Evolutionary conservation across 2,329 filamentous ascomycete genomes (phyloP), one percentile per base, ranked within the genome.

Genomic region (Clarireedia homoeocarpa): DNA sequence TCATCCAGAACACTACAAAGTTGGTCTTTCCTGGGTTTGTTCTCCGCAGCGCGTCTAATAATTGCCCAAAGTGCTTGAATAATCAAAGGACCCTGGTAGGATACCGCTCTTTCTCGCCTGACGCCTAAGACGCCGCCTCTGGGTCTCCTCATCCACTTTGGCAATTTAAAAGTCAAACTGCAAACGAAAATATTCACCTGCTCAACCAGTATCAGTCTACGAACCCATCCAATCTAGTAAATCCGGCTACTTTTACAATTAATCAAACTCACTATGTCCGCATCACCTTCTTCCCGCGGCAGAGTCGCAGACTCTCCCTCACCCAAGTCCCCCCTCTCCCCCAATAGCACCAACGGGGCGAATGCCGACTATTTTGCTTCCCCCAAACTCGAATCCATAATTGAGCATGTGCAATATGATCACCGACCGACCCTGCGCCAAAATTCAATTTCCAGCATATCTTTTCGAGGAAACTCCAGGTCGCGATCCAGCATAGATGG

Each of bases 341-440:
- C 66, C 9, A 56, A 63, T 48, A 58, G 51, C 12, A 40, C 63
- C 17, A 40, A 58, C n/a, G 51, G 39, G 40, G 51, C 48, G 9
- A 56, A 38, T 24, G 57, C 61, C 7, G 48, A 46, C 38, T 62
- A 58, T 50, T 51, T 65, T 40, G 44, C 50, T 20, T 58, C 61
- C 15, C 61, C 62, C 26, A 63, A 60, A 10, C 61, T 70, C 1
- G 60, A 65, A 48, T 61, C 66, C 12, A 70, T 70, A 52, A 65
- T 64, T 48, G 67, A 70, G 53, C 66, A 70, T 56, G 66, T 68
- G 38, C 58, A 62, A 45, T 63, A 66, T 55, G 59, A 63, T 24
- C 64, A 68, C 45, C 58, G 42, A 24, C 61, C 53, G 39, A 56
- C 20, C 14, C 55, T 48, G 20, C 57, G 63, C 40, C 48, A 56